A percentile compares a stretch with the other conserved stretches of the same genome.
Evolutionary conservation across 164 flowering plant species (phyloP).

Genomic region (Nymphaea colorata): DNA sequence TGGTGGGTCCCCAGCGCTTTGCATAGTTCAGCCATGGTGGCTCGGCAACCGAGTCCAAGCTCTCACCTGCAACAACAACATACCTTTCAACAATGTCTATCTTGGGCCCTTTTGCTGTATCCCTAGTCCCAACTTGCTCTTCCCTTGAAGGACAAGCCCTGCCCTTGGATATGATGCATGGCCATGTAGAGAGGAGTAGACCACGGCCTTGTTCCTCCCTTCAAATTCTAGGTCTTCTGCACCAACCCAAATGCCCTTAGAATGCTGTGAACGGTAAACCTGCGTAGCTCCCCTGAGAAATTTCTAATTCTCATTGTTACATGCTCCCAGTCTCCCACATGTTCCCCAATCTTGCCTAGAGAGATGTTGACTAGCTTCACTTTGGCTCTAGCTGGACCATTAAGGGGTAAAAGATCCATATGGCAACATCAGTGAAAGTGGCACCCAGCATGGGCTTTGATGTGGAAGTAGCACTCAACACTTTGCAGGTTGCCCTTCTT

Average conservation of each 20-base stretch:
- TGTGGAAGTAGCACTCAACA: slow-evolving; percentile 44
- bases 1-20: slow-evolving; percentile 26
- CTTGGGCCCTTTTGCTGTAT: slow-evolving; percentile 22
- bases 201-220: slow-evolving; percentile 26
- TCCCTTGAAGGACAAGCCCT: slow-evolving; percentile 33
- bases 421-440: slow-evolving; percentile 54
- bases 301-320: slow-evolving; percentile 44
- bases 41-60: slow-evolving; percentile 15
- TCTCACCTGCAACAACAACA: slow-evolving; percentile 21
- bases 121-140: slow-evolving; percentile 21
- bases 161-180: slow-evolving; percentile 31
- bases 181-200: slow-evolving; percentile 34
- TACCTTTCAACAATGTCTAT: slow-evolving; percentile 22
- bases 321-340: slow-evolving; percentile 64
- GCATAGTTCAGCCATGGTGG: slow-evolving; percentile 26
- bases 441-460: slow-evolving; percentile 69
- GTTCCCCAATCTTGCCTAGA: slow-evolving; percentile 42
- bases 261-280: slow-evolving; percentile 32
- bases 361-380: slow-evolving; percentile 18
- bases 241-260: slow-evolving; percentile 30
- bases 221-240: slow-evolving; percentile 29
- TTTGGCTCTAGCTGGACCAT: slow-evolving; percentile 43
- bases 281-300: slow-evolving; percentile 35
- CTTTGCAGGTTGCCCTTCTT: slow-evolving; percentile 49
- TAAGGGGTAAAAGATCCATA: slow-evolving; percentile 84